Evolutionary conservation across 164 flowering plant genomes (phyloP), one percentile per base, ranked within the genome.

Genomic region (Nelumbo lutea): DNA sequence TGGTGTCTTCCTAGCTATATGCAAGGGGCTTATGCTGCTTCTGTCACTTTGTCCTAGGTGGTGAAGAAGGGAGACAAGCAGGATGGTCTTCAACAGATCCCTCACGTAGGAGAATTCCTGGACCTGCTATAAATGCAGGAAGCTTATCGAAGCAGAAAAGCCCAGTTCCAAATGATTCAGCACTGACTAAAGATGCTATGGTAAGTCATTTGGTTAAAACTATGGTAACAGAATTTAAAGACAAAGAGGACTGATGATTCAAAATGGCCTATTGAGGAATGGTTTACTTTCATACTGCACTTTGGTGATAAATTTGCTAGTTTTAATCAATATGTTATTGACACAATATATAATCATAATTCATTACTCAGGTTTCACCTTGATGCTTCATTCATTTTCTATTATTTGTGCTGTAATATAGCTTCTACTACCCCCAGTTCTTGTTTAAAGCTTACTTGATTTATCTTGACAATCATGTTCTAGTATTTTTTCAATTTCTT

Each of bases 71-170:
- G 53, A 83, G 85, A 52, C 73, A 70, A 44, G 66, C 78, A 65
- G 91, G 83, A 41, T 74, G 87, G 76, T 69, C 86, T 65, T 66
- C 87, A 9, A 61, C 72, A 72, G 93, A 86, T 78, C 82, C 83
- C 38, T 65, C 83, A 66, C 90, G 91, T 5, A 81, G 89, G 74
- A 85, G 88, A 74, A 70, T 79, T 44, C 76, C 94, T 68, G 93
- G 84, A 4, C 90, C 81, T 41, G 72, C 79, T 64, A 62, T 82
- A 57, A 83, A 73, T 78, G 76, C 83, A 59, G 89, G 84, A 73
- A 83, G 73, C 78, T 71, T 88, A 50, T 77, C 86, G 27, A 91
- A 82, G 77, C 95, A 87, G 70, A 94, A 90, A 59, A 78, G 72
- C 75, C 90, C 89, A 50, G 87, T 78, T 69, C 72, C 85, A 64